These are phyloP conservation scores for Magnaporthiopsis poae DNA, from an alignment of 2,329 filamentous ascomycete species.

Conservation along the genomic window DNA sequence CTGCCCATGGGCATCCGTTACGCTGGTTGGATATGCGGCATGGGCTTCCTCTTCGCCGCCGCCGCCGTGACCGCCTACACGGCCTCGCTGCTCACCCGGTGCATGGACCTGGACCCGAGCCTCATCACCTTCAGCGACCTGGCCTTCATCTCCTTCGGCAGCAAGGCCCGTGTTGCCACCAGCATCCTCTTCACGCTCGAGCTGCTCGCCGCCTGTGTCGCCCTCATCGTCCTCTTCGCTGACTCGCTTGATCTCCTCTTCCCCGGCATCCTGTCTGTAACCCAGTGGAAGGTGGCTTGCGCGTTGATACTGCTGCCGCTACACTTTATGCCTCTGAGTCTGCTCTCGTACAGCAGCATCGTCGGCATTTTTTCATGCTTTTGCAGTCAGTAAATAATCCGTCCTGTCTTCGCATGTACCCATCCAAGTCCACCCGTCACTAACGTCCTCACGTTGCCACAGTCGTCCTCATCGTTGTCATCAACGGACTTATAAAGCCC, in stretches of 20 bases:
- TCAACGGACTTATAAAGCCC: slow-evolving; percentile 79
- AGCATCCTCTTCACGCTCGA: slow-evolving; percentile 83
- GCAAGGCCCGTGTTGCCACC: slow-evolving; percentile 67
- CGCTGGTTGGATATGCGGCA: slow-evolving; percentile 77
- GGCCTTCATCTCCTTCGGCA: slow-evolving; percentile 81
- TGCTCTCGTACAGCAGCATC: slow-evolving; percentile 83
- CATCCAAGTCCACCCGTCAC: background rate
- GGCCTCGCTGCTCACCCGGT: slow-evolving; percentile 73
- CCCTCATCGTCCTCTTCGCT: slow-evolving; percentile 82
- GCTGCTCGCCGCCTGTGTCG: slow-evolving; percentile 78
- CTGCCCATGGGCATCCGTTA: slow-evolving; percentile 81
- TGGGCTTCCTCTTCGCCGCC: slow-evolving; percentile 62
- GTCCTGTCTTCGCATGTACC: background rate
- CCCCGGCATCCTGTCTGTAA: slow-evolving; percentile 53
- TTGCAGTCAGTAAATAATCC: slow-evolving; percentile 57
- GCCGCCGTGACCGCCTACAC: slow-evolving; percentile 76
- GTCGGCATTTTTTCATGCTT: slow-evolving; percentile 86
- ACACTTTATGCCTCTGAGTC: slow-evolving; percentile 71
- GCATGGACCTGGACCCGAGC: slow-evolving; percentile 73
- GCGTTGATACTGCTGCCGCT: slow-evolving; percentile 69
- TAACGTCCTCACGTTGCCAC: background rate
- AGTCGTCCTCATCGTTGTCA: slow-evolving; percentile 76
- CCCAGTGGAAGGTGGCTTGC: slow-evolving; percentile 78
- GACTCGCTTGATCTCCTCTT: slow-evolving; percentile 76
- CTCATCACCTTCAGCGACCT: slow-evolving; percentile 92